phyloP scores from a whole-genome alignment of 2,329 filamentous ascomycete genomes.

The Colletotrichum sojae region DNA sequence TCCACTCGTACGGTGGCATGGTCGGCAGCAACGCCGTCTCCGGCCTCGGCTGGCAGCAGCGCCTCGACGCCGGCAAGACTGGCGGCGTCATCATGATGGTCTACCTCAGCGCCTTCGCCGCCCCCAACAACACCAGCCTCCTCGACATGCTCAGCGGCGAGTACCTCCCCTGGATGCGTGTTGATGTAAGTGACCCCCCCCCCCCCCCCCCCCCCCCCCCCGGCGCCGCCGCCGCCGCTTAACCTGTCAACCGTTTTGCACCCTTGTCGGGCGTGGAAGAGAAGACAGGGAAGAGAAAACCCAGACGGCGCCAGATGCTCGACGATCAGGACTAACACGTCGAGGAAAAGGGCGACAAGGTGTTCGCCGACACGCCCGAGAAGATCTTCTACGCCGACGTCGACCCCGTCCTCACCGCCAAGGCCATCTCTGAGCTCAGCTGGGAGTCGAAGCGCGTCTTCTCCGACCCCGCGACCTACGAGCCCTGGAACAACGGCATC shows the following conservation, averaged over 20 bases:
- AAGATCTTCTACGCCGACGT: conserved; percentile 47
- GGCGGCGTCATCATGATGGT: conserved; percentile 56
- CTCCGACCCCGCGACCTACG: conserved; percentile 44
- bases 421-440: conserved; percentile 37
- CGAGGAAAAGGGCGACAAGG: conserved; percentile 26
- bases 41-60: conserved; percentile 52
- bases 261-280: not conserved
- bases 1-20: conserved; percentile 61
- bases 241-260: conserved; percentile 30
- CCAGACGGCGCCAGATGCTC: not conserved
- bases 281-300: not conserved
- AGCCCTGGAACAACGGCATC: conserved; percentile 48
- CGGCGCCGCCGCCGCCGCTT: not conserved
- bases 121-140: conserved; percentile 45
- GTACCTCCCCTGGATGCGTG: conserved; percentile 47
- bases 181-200: conserved; percentile 39
- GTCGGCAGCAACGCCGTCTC: conserved; percentile 54
- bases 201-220: not conserved
- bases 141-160: conserved; percentile 43
- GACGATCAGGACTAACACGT: conserved; percentile 12
- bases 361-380: conserved; percentile 29
- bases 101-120: conserved; percentile 52
- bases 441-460: conserved; percentile 40
- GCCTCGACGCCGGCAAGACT: conserved; percentile 47
- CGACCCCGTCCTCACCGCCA: conserved; percentile 27